Conservation (phyloP, 1,284 basidiomycete species). For the Pulchroboletus neoregius region DNA sequence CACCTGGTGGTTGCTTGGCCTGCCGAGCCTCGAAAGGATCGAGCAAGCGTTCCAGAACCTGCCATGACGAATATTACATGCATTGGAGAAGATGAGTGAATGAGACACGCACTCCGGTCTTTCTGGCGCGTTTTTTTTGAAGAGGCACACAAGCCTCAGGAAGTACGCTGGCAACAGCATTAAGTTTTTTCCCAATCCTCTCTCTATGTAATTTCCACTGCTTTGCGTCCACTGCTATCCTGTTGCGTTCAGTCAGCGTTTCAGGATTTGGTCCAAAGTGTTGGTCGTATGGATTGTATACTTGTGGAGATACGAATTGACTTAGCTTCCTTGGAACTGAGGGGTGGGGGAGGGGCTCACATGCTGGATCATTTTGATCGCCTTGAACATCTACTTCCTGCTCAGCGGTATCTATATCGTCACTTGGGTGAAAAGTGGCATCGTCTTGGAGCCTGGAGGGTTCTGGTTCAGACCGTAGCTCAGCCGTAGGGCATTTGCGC, state of each 20-base stretch:
- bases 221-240: slow-evolving; percentile 45
- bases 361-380: slow-evolving; percentile 21
- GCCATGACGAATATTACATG: neutral
- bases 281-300: slow-evolving; percentile 49
- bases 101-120: slow-evolving; percentile 28
- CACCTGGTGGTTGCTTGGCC: slow-evolving; percentile 52
- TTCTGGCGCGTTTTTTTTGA: slow-evolving; percentile 26
- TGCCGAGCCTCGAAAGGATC: slow-evolving; percentile 52
- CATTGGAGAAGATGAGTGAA: neutral
- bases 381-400: slow-evolving; percentile 13
- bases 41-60: slow-evolving; percentile 64
- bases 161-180: slow-evolving; percentile 48
- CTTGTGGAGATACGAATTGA: slow-evolving; percentile 26
- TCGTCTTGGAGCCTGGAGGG: slow-evolving; percentile 8
- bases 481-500: slow-evolving; percentile 39
- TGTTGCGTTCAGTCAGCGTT: slow-evolving; percentile 45
- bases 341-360: slow-evolving; percentile 20
- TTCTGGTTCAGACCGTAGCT: neutral
- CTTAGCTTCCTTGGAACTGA: neutral
- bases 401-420: slow-evolving; percentile 17
- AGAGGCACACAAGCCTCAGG: slow-evolving; percentile 39
- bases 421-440: slow-evolving; percentile 14
- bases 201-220: slow-evolving; percentile 49
- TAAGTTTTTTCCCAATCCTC: slow-evolving; percentile 46
- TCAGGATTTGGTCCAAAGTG: slow-evolving; percentile 61